Conservation (phyloP, 2,329 filamentous ascomycete genomes). For the Capronia coronata region DNA sequence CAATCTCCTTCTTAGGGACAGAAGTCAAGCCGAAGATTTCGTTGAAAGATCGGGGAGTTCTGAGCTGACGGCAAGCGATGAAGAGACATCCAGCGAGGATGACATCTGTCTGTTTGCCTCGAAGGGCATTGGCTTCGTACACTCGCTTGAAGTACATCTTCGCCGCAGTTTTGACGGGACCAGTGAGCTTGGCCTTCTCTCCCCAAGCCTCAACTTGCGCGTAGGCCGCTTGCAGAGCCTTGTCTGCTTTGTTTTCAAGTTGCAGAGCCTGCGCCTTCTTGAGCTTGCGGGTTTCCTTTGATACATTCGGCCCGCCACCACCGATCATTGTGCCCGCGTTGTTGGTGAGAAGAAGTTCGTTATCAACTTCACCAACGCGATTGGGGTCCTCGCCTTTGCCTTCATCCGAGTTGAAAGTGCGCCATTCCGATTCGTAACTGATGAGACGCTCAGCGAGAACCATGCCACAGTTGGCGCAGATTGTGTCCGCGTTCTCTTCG, state of each 20-base stretch:
- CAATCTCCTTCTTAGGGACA: constrained; percentile 96
- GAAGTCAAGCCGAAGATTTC: constrained; percentile 92
- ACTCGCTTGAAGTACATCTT: constrained; percentile 95
- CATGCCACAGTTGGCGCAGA: constrained; percentile 84
- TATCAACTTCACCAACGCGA: constrained; percentile 91
- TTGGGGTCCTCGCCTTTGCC: constrained; percentile 86
- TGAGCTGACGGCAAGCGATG: constrained; percentile 87
- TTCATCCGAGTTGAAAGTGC: constrained; percentile 97
- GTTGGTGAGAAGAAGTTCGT: constrained; percentile 76
- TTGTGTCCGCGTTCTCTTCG: constrained; percentile 88
- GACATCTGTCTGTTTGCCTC: constrained; percentile 88
- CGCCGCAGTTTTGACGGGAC: constrained; percentile 76
- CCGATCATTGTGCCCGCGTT: constrained; percentile 27
- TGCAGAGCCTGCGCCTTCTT: constrained; percentile 78
- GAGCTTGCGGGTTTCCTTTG: constrained; percentile 55
- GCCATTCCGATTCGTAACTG: constrained; percentile 95
- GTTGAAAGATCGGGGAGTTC: constrained; percentile 80
- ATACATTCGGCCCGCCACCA: constrained; percentile 62
- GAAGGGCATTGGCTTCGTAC: constrained; percentile 87
- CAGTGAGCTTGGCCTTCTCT: constrained; percentile 74
- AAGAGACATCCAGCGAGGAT: constrained; percentile 97
- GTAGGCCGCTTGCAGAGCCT: constrained; percentile 71
- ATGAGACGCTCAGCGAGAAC: constrained; percentile 88
- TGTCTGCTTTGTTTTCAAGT: constrained; percentile 74
- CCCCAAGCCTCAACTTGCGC: constrained; percentile 83